Conservation (phyloP, 208 protist species). For the Trypanosoma avium region DNA sequence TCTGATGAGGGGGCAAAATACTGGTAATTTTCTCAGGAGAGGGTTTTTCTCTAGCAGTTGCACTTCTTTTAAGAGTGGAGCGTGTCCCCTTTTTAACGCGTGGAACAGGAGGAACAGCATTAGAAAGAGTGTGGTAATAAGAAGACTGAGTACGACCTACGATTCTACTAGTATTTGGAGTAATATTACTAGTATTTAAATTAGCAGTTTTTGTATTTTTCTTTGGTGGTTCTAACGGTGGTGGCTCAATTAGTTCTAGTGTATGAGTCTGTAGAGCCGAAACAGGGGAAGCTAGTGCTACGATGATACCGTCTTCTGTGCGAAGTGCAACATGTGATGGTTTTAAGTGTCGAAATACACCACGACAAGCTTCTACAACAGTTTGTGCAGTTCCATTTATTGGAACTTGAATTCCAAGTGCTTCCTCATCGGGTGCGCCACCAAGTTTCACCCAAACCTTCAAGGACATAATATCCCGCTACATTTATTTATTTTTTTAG, state of each 20-base stretch:
- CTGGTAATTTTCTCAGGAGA: not conserved
- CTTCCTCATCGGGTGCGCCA: constrained; percentile 20
- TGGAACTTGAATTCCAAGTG: constrained; percentile 21
- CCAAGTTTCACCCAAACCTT: constrained; percentile 31
- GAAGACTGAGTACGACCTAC: no score
- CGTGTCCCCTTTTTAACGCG: no score
- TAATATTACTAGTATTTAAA: no score
- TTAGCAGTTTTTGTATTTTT: no score
- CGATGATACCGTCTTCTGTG: constrained; percentile 25
- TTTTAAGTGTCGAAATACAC: constrained; percentile 14
- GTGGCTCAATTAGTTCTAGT: constrained; percentile 16
- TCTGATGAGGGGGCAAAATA: not conserved
- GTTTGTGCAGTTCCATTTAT: constrained; percentile 23
- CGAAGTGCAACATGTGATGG: constrained; percentile 12
- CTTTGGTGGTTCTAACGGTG: not conserved
- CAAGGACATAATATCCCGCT: constrained; percentile 11
- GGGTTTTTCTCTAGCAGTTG: no score
- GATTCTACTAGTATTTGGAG: no score
- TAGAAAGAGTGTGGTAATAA: no score
- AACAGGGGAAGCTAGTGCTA: constrained; percentile 19
- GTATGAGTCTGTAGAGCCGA: constrained; percentile 17
- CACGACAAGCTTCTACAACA: constrained; percentile 21
- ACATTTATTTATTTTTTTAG: no score
- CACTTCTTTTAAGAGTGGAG: no score
- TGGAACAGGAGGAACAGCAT: no score